Percentiles rank a stretch among this genome's conserved stretches.
Conservation (phyloP, 2,329 filamentous ascomycete genomes). For the Penicillium sp. region DNA sequence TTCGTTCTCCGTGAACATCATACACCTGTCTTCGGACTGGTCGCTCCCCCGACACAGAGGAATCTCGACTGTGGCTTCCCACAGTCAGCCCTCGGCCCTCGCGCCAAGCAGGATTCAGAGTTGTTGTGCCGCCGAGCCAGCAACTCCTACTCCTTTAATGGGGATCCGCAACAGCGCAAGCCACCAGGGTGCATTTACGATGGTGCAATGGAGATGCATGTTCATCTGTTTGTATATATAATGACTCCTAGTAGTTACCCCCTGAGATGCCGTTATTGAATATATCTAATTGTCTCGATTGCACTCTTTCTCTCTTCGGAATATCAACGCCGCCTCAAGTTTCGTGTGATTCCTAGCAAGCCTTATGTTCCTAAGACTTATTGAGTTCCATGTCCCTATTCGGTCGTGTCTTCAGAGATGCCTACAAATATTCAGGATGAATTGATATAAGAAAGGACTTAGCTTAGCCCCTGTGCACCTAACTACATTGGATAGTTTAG, state of each 20-base stretch:
- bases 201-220: neutral
- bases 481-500: neutral
- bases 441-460: neutral
- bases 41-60: neutral
- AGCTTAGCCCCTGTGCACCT: neutral
- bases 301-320: neutral
- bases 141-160: neutral
- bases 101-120: conserved; percentile 1
- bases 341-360: neutral
- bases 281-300: neutral
- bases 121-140: neutral
- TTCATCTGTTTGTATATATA: conserved; percentile 5
- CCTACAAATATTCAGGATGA: neutral
- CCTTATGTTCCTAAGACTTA: too few relatives aligned
- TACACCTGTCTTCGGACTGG: neutral
- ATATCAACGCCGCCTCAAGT: neutral
- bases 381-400: neutral
- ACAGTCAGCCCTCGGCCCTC: neutral
- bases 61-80: neutral
- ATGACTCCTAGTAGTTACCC: neutral
- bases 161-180: neutral
- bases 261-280: neutral
- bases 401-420: neutral
- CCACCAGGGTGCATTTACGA: neutral
- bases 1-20: neutral